These are phyloP conservation scores for Lotmaria passim DNA, from an alignment of 208 protist genomes.

Conservation along the genomic window DNA sequence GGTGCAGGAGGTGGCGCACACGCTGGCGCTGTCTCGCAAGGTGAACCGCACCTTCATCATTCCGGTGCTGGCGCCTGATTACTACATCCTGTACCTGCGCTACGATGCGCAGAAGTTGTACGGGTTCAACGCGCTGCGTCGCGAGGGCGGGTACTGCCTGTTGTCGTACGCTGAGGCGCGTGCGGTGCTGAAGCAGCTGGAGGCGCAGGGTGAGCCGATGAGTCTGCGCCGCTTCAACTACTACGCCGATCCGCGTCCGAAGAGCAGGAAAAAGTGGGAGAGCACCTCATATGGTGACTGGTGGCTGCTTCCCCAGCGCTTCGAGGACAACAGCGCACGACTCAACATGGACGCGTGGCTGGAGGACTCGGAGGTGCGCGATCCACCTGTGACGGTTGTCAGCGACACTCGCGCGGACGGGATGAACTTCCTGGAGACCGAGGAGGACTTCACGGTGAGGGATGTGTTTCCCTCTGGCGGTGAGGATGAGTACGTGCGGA, in stretches of 20 bases:
- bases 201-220: neutral
- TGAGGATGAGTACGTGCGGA: neutral
- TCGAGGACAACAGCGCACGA: no score
- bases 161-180: slow-evolving; percentile 25
- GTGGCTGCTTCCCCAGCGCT: neutral
- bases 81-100: neutral
- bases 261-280: neutral
- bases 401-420: neutral
- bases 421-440: neutral
- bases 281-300: neutral
- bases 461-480: neutral
- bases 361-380: neutral
- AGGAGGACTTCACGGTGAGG: neutral
- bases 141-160: slow-evolving; percentile 16
- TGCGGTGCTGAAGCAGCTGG: slow-evolving; percentile 6
- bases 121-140: slow-evolving; percentile 27
- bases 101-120: slow-evolving; percentile 14
- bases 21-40: slow-evolving; percentile 3
- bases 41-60: slow-evolving; percentile 19
- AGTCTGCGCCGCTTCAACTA: slow-evolving; percentile 15
- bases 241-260: neutral
- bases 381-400: neutral
- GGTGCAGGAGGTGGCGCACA: slow-evolving; percentile 22
- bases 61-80: slow-evolving; percentile 4
- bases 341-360: slow-evolving; percentile 19